These are phyloP conservation scores for Trypanosoma caninum DNA, from an alignment of 208 protist species.

Conservation along the genomic window DNA sequence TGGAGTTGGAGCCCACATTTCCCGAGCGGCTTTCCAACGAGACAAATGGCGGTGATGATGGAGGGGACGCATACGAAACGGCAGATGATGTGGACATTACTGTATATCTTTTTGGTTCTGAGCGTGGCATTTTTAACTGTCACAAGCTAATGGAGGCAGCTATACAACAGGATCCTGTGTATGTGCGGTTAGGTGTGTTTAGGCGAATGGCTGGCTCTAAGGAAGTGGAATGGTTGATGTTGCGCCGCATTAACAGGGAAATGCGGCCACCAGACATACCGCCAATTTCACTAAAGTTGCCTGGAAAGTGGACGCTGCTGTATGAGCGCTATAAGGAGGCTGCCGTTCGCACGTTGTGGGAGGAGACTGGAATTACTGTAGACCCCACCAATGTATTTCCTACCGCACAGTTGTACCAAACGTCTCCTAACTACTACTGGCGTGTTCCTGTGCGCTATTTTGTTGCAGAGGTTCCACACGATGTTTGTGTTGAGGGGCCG, in stretches of 20 bases:
- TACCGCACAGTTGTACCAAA: conserved; percentile 56
- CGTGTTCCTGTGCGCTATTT: conserved; percentile 89
- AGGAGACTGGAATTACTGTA: conserved; percentile 90
- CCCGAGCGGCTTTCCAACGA: conserved; percentile 44
- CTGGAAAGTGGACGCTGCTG: conserved; percentile 90
- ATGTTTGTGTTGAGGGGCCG: conserved; percentile 73
- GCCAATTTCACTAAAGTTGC: conserved; percentile 86
- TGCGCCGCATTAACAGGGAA: conserved; percentile 90
- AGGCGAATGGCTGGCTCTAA: conserved; percentile 40
- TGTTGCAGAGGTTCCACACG: conserved; percentile 79
- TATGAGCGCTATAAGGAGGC: conserved; percentile 89
- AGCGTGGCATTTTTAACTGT: conserved; percentile 85
- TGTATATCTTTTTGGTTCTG: conserved; percentile 88
- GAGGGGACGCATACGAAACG: conserved; percentile 51
- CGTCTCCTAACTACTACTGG: conserved; percentile 76
- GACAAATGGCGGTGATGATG: not conserved
- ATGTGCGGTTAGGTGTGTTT: conserved; percentile 87
- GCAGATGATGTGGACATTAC: conserved; percentile 88
- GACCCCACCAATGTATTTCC: conserved; percentile 56
- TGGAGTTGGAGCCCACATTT: conserved; percentile 80
- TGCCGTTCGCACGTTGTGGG: conserved; percentile 81
- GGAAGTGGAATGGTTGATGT: conserved; percentile 82
- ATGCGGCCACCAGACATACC: conserved; percentile 86
- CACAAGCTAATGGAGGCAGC: conserved; percentile 83
- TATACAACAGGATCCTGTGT: conserved; percentile 73